Evolutionary conservation across 2,329 filamentous ascomycete species (phyloP).

Genomic region (Albifimbria verrucaria): DNA sequence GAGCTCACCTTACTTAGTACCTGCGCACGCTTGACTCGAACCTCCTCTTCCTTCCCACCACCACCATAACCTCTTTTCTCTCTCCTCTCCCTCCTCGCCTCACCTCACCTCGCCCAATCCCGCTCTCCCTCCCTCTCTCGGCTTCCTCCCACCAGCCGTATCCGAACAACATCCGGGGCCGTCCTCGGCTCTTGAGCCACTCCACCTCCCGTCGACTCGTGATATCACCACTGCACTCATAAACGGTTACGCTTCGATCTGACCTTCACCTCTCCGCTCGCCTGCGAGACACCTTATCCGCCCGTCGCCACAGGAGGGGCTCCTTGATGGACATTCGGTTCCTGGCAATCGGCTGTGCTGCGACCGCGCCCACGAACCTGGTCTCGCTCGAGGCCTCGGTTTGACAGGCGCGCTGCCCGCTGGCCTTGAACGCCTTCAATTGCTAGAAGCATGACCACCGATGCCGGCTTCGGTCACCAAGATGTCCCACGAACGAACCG

Average conservation of each 20-base stretch:
- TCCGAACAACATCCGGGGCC: slow-evolving; percentile 20
- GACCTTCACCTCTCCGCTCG: not conserved
- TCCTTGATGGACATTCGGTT: slow-evolving; percentile 36
- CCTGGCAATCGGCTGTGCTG: slow-evolving; percentile 31
- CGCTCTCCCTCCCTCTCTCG: slow-evolving; percentile 11
- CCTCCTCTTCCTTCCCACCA: slow-evolving; percentile 7
- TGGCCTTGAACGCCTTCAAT: slow-evolving; percentile 9
- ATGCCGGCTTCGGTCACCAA: slow-evolving; percentile 33
- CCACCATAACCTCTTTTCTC: slow-evolving; percentile 14
- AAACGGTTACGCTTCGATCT: too few species aligned
- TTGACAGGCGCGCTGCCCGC: slow-evolving; percentile 14
- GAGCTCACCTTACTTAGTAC: slow-evolving; percentile 13
- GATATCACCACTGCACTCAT: too few species aligned
- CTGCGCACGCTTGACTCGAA: slow-evolving; percentile 6
- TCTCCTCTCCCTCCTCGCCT: slow-evolving; percentile 13
- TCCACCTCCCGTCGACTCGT: slow-evolving; percentile 3
- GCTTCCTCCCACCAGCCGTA: slow-evolving; percentile 23
- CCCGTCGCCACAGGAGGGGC: slow-evolving; percentile 3
- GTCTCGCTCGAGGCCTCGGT: slow-evolving; percentile 23
- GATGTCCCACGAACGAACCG: slow-evolving; percentile 29
- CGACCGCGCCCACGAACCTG: slow-evolving; percentile 24
- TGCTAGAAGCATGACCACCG: slow-evolving; percentile 33
- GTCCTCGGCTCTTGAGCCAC: slow-evolving; percentile 3
- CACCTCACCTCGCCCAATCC: slow-evolving; percentile 8
- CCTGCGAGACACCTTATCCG: not conserved